phyloP scores from a whole-genome alignment of 2,329 filamentous ascomycete genomes.

The Alternaria angustiovoidea region DNA sequence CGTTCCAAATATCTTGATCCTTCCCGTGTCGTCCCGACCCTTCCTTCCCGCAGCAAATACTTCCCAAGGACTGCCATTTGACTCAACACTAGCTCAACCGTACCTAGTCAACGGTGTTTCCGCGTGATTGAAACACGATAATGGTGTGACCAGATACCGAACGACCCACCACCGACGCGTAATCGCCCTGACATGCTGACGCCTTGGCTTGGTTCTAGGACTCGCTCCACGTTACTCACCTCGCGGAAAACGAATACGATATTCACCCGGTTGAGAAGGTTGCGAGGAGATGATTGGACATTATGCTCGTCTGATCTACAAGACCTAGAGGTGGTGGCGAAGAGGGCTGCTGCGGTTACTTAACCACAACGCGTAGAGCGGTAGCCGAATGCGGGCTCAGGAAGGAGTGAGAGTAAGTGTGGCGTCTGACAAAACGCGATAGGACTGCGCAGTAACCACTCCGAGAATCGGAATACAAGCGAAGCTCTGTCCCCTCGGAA shows the following conservation, averaged over 20 bases:
- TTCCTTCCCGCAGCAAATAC: slow-evolving; percentile 7
- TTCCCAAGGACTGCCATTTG: not conserved
- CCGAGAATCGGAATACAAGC: not conserved
- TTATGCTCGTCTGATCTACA: not conserved
- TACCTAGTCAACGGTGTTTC: not conserved
- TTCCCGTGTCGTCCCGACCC: slow-evolving; percentile 13
- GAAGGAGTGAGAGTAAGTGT: not conserved
- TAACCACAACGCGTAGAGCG: not conserved
- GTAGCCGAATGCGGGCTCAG: not conserved
- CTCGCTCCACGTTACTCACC: slow-evolving; percentile 2
- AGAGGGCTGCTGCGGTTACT: not conserved
- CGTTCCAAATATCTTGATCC: not conserved
- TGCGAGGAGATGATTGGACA: not conserved
- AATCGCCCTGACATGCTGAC: slow-evolving; percentile 6
- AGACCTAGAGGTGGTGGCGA: not conserved
- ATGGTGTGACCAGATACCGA: not conserved
- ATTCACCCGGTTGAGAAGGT: slow-evolving; percentile 12
- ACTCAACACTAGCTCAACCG: not conserved
- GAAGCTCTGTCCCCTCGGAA: not conserved
- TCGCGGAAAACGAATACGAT: slow-evolving; percentile 9
- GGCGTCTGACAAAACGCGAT: not conserved
- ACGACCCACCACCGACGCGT: slow-evolving; percentile 3
- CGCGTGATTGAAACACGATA: not conserved
- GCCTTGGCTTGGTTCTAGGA: slow-evolving; percentile 7
- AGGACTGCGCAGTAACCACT: not conserved